Evolutionary conservation across 495 filamentous ascomycete genomes (phyloP).

Genomic region (Aspergillus campestris): DNA sequence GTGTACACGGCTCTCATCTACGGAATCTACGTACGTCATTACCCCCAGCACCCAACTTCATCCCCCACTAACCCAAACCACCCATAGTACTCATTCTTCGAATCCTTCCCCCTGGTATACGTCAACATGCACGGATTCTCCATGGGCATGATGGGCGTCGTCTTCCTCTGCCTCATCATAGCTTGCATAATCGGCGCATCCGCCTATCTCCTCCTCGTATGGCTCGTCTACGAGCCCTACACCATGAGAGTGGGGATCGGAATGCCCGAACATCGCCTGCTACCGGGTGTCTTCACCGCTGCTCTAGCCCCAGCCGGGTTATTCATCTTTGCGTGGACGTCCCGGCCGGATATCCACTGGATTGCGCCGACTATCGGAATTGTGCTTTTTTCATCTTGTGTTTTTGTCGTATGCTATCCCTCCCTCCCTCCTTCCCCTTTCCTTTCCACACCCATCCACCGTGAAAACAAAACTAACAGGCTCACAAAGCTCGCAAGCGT

Average conservation of each 20-base stretch:
- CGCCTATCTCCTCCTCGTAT: slow-evolving; percentile 28
- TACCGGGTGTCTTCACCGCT: slow-evolving; percentile 40
- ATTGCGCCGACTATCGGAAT: slow-evolving; percentile 51
- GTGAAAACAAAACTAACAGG: too few relatives aligned
- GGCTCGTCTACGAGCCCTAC: too few relatives aligned
- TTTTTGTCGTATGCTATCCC: too few relatives aligned
- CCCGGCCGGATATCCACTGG: slow-evolving; percentile 41
- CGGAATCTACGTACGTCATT: slow-evolving; percentile 31
- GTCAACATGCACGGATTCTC: slow-evolving; percentile 40
- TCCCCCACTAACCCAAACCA: slow-evolving; percentile 44
- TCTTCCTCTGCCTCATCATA: slow-evolving; percentile 44
- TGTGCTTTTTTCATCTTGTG: slow-evolving; percentile 27
- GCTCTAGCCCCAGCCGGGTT: slow-evolving; percentile 41
- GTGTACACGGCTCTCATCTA: slow-evolving; percentile 22
- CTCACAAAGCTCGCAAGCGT: slow-evolving; percentile 14
- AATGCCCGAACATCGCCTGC: slow-evolving; percentile 24
- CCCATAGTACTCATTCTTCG: slow-evolving; percentile 49
- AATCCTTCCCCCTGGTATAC: slow-evolving; percentile 49
- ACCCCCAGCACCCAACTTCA: slow-evolving; percentile 46
- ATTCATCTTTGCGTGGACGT: slow-evolving; percentile 53
- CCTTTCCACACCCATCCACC: too few relatives aligned
- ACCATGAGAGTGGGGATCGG: slow-evolving; percentile 27
- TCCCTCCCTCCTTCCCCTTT: too few relatives aligned
- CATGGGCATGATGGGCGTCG: slow-evolving; percentile 36
- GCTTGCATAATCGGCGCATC: slow-evolving; percentile 31